phyloP scores from a whole-genome alignment of 345 rosid genomes.

The Excoecaria agallocha region DNA sequence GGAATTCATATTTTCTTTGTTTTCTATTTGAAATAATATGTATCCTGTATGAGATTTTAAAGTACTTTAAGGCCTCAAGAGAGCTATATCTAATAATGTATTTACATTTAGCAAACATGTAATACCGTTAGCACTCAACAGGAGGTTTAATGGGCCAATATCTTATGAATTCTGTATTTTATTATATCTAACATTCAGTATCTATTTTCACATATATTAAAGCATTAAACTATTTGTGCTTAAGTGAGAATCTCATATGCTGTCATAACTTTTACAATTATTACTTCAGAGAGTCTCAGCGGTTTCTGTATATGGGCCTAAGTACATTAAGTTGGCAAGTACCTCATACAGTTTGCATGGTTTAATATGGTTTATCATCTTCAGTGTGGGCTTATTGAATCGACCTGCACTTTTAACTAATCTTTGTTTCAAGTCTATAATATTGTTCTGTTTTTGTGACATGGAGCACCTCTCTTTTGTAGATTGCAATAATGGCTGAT shows the following conservation, averaged over 20 bases:
- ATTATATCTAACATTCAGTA: neutral
- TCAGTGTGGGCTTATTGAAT: neutral
- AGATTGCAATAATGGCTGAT: conserved; percentile 65
- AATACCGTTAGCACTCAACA: neutral
- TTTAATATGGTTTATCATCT: neutral
- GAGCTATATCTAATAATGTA: neutral
- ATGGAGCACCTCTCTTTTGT: neutral
- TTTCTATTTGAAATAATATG: neutral
- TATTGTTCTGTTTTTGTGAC: neutral
- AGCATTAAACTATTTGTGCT: neutral
- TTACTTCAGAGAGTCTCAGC: neutral
- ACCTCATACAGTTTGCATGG: neutral
- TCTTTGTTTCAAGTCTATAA: neutral
- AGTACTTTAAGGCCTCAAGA: neutral
- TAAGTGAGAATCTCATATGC: neutral
- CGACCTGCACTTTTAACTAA: neutral
- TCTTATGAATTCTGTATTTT: neutral
- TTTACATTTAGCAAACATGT: neutral
- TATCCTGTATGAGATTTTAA: neutral
- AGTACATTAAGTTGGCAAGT: neutral
- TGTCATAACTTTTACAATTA: neutral
- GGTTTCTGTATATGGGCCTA: neutral
- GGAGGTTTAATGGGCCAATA: neutral
- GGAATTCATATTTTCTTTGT: neutral
- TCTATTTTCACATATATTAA: neutral